Percentiles rank a stretch among this genome's conserved stretches.
These are phyloP conservation scores for Phylloporus sp. DNA, from an alignment of 768 basidiomycete species.

Conservation along the genomic window DNA sequence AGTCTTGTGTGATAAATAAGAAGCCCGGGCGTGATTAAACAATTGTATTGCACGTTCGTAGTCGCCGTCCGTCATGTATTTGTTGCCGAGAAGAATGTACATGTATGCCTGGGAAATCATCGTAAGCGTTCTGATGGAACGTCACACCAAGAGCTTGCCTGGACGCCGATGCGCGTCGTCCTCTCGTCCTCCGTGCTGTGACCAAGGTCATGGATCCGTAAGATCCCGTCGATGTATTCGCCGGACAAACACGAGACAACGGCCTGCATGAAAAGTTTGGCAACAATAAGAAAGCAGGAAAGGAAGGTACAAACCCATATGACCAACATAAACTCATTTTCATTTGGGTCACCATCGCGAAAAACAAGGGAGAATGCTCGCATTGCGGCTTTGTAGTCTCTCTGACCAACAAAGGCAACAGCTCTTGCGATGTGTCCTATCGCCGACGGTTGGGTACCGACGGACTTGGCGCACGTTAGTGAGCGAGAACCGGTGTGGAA, in stretches of 20 bases:
- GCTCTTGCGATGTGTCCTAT: slow-evolving; percentile 8
- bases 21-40: neutral
- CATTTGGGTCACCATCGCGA: slow-evolving; percentile 2
- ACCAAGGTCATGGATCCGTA: neutral
- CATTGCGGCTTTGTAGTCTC: slow-evolving; percentile 1
- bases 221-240: neutral
- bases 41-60: slow-evolving; percentile 2
- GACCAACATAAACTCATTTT: slow-evolving; percentile 2
- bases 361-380: slow-evolving; percentile 5
- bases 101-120: slow-evolving; percentile 5
- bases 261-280: neutral
- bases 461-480: neutral
- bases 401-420: neutral
- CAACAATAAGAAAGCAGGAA: neutral
- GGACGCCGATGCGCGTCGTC: neutral
- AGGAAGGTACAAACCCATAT: neutral
- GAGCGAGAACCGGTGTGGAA: neutral
- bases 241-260: slow-evolving; percentile 2
- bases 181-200: neutral
- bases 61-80: slow-evolving; percentile 3
- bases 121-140: neutral
- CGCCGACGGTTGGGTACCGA: slow-evolving; percentile 2
- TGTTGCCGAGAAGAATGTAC: slow-evolving; percentile 3
- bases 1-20: neutral
- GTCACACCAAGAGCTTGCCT: neutral